Conservation (phyloP, 179 eudicot species). For the Vitellaria paradoxa region DNA sequence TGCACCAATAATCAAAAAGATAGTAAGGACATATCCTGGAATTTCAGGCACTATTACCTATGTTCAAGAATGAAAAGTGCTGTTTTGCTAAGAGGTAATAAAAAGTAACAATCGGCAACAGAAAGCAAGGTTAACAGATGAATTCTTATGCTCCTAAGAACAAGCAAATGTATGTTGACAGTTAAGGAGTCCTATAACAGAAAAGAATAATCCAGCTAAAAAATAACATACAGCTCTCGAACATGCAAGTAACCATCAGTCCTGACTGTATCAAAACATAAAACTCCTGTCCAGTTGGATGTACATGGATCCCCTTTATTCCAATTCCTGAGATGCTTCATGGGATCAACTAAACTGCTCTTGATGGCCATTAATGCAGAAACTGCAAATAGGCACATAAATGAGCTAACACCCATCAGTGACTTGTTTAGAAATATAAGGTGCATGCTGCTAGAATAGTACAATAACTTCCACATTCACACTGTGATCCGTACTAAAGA, state of each 20-base stretch:
- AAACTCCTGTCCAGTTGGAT: slow-evolving; percentile 61
- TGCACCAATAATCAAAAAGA: slow-evolving; percentile 23
- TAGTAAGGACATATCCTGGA: neutral
- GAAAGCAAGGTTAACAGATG: neutral
- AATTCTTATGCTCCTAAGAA: neutral
- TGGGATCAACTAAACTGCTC: slow-evolving; percentile 42
- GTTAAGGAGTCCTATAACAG: neutral
- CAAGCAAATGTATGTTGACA: neutral
- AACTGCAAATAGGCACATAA: slow-evolving; percentile 32
- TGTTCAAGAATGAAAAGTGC: neutral
- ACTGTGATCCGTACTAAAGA: neutral
- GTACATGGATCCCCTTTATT: slow-evolving; percentile 61
- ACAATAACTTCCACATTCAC: neutral
- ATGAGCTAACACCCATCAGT: slow-evolving; percentile 1
- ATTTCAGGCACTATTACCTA: neutral
- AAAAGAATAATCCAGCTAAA: neutral
- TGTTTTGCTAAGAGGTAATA: neutral
- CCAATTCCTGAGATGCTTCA: slow-evolving; percentile 50
- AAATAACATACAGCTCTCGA: slow-evolving; percentile 38
- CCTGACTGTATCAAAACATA: slow-evolving; percentile 23
- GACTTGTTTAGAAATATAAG: neutral
- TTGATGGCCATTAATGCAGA: slow-evolving; percentile 45
- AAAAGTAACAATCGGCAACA: neutral
- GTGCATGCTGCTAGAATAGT: neutral
- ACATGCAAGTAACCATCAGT: slow-evolving; percentile 48